phyloP scores from a whole-genome alignment of 2,329 filamentous ascomycete species.

The Rhynchosporium agropyri region DNA sequence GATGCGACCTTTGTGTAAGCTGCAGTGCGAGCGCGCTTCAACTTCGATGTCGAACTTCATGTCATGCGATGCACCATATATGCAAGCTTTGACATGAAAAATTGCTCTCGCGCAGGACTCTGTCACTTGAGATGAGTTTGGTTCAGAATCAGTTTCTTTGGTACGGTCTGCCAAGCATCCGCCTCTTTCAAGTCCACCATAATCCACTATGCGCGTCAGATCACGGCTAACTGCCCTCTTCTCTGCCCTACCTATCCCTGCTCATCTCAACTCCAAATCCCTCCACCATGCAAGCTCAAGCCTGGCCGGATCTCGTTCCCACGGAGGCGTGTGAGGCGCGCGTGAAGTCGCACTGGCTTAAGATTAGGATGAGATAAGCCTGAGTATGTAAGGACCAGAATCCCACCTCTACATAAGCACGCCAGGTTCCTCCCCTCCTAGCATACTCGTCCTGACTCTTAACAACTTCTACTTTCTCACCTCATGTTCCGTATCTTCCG shows the following conservation, averaged over 20 bases:
- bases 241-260: slow-evolving; percentile 10
- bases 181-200: slow-evolving; percentile 3
- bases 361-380: slow-evolving; percentile 15
- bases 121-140: not conserved
- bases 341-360: slow-evolving; percentile 11
- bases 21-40: not conserved
- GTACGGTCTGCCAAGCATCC: slow-evolving; percentile 9
- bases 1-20: not conserved
- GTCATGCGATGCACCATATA: slow-evolving; percentile 11
- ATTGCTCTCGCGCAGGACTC: not conserved
- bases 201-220: slow-evolving; percentile 21
- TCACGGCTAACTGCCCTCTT: slow-evolving; percentile 17
- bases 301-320: slow-evolving; percentile 12
- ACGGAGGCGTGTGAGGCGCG: slow-evolving; percentile 14
- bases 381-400: slow-evolving; percentile 8
- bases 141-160: not conserved
- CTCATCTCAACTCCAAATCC: slow-evolving; percentile 16
- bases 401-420: slow-evolving; percentile 17
- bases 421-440: slow-evolving; percentile 4
- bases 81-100: slow-evolving; percentile 16
- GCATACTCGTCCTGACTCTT: slow-evolving; percentile 4
- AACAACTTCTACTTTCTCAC: slow-evolving; percentile 12
- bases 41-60: slow-evolving; percentile 9
- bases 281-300: slow-evolving; percentile 13
- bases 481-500: slow-evolving; percentile 15